These are phyloP conservation scores for Talaromyces islandicus DNA, from an alignment of 2,329 filamentous ascomycete species.

Conservation along the genomic window DNA sequence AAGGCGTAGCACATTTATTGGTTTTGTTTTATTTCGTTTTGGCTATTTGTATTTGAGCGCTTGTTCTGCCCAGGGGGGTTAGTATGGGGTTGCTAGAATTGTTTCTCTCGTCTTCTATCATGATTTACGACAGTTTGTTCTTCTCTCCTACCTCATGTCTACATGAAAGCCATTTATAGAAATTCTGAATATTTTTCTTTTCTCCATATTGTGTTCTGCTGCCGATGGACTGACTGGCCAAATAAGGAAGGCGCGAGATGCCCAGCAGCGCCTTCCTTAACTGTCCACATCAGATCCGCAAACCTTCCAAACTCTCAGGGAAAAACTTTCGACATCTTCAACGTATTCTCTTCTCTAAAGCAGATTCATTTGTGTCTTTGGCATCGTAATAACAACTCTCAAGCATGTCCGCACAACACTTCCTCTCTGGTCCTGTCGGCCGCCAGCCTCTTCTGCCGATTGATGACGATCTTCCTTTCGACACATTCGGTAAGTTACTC, in stretches of 20 bases:
- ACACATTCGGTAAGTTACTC: slow-evolving; percentile 43
- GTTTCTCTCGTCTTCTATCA: neutral
- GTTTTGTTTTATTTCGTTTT: neutral
- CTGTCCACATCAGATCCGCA: neutral
- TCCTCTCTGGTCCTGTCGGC: neutral
- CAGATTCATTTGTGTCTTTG: neutral
- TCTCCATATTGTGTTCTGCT: neutral
- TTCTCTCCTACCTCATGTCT: neutral
- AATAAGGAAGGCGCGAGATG: neutral
- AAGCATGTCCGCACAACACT: neutral
- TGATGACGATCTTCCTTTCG: slow-evolving; percentile 31
- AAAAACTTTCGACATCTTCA: neutral
- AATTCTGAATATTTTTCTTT: neutral
- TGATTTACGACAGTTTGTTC: neutral
- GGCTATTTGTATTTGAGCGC: neutral
- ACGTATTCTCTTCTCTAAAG: neutral
- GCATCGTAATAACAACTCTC: neutral
- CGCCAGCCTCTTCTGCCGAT: slow-evolving; percentile 2
- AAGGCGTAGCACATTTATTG: neutral
- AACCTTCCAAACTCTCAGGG: neutral
- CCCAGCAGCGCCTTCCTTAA: neutral
- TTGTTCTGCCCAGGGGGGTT: neutral
- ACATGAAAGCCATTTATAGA: neutral
- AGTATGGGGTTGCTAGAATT: neutral
- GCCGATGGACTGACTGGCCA: neutral